phyloP scores from a whole-genome alignment of 2,329 filamentous ascomycete genomes.

The Microdochium bolleyi region DNA sequence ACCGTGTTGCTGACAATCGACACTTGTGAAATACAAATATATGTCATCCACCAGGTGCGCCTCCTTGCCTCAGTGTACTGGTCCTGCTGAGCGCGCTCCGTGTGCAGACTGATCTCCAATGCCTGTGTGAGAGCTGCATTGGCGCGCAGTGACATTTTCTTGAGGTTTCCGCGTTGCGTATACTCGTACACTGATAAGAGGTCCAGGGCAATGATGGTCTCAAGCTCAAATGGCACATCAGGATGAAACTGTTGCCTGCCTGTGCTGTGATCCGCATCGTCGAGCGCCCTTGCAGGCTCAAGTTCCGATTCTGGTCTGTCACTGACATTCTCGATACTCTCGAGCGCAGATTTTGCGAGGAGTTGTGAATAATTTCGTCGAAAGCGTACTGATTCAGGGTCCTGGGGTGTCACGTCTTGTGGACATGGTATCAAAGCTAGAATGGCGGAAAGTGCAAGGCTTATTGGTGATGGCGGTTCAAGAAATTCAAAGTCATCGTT shows the following conservation, averaged over 20 bases:
- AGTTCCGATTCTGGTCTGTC: conserved; percentile 36
- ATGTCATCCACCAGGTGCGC: conserved; percentile 47
- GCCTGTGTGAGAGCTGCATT: conserved; percentile 37
- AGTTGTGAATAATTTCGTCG: conserved; percentile 39
- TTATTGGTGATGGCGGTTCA: conserved; percentile 32
- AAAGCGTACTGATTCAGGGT: conserved; percentile 30
- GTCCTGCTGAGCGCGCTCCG: conserved; percentile 25
- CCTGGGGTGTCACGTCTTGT: conserved; percentile 24
- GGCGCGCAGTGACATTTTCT: conserved; percentile 40
- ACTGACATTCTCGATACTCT: conserved; percentile 38
- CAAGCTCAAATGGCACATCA: conserved; percentile 32
- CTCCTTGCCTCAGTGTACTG: conserved; percentile 34
- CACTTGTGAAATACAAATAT: conserved; percentile 40
- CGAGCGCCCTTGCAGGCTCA: conserved; percentile 34
- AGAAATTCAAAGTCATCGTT: conserved; percentile 19
- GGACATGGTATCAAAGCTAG: conserved; percentile 37
- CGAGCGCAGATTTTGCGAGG: conserved; percentile 36
- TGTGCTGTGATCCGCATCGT: conserved; percentile 21
- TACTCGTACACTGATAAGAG: conserved; percentile 45
- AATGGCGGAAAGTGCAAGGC: conserved; percentile 38
- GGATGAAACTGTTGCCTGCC: conserved; percentile 33
- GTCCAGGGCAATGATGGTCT: conserved; percentile 37
- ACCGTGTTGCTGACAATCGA: conserved; percentile 42
- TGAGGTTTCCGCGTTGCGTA: conserved; percentile 41
- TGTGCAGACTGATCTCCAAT: conserved; percentile 35